Conservation (phyloP, 805 yeast genomes). For the Candida mattraensis region DNA sequence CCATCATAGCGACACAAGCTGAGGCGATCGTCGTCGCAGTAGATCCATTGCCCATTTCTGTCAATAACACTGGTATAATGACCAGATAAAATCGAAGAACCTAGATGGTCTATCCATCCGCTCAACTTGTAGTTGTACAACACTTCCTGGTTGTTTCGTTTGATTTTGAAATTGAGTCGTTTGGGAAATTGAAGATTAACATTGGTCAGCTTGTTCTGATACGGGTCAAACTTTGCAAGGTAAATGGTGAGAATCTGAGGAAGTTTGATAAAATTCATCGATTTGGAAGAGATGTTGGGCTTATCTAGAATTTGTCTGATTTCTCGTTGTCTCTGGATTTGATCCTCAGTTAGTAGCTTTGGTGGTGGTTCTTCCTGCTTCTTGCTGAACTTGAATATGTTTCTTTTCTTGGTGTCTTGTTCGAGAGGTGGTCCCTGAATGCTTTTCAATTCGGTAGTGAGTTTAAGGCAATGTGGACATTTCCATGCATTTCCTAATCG, state of each 20-base stretch:
- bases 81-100: constrained; percentile 63
- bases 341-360: constrained; percentile 19
- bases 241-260: constrained; percentile 35
- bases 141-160: constrained; percentile 34
- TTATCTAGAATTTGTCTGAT: constrained; percentile 18
- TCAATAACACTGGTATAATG: constrained; percentile 73
- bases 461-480: constrained; percentile 66
- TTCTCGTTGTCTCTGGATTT: constrained; percentile 23
- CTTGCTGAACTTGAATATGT: constrained; percentile 27
- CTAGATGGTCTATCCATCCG: constrained; percentile 71
- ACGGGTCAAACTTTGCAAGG: constrained; percentile 32
- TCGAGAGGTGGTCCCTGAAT: constrained; percentile 13
- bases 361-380: constrained; percentile 11
- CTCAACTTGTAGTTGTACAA: constrained; percentile 49
- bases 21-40: constrained; percentile 71
- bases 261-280: constrained; percentile 34
- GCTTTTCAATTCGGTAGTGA: constrained; percentile 20
- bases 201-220: constrained; percentile 29
- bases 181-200: constrained; percentile 25
- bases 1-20: constrained; percentile 40
- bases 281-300: constrained; percentile 31
- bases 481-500: constrained; percentile 79
- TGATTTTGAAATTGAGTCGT: constrained; percentile 38
- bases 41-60: constrained; percentile 62
- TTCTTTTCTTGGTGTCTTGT: constrained; percentile 23